A percentile compares a stretch with the other conserved stretches of the same genome.
Evolutionary conservation across 495 filamentous ascomycete species (phyloP).

Genomic region (Amniculicola lignicola): DNA sequence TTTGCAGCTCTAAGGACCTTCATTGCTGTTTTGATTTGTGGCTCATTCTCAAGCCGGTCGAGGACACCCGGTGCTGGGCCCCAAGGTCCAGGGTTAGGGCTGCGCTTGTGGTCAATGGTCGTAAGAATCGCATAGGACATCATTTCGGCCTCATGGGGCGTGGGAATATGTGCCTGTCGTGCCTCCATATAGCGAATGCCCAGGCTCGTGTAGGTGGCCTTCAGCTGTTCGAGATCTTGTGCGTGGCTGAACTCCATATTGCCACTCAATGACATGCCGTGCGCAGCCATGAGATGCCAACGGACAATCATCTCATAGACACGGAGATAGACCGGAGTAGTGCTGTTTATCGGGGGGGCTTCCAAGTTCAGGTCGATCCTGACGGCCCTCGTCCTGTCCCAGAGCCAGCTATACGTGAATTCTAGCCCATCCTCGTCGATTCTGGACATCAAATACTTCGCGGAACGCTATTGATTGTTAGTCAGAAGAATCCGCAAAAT

Average conservation of each 20-base stretch:
- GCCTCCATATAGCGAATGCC: constrained; percentile 73
- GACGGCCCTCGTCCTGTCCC: constrained; percentile 89
- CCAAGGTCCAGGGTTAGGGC: too few species aligned
- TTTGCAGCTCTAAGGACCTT: constrained; percentile 56
- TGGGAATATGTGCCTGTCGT: constrained; percentile 52
- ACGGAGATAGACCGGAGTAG: background rate
- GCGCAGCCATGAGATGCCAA: constrained; percentile 85
- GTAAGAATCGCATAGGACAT: constrained; percentile 86
- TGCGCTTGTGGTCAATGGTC: constrained; percentile 67
- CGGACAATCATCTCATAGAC: constrained; percentile 56
- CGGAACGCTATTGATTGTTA: constrained; percentile 50
- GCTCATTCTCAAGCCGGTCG: constrained; percentile 51
- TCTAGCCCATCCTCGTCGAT: constrained; percentile 42
- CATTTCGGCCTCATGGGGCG: constrained; percentile 83
- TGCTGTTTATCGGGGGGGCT: background rate
- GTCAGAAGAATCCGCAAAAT: background rate
- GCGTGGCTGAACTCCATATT: constrained; percentile 69
- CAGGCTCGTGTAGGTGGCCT: constrained; percentile 80
- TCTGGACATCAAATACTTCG: constrained; percentile 77
- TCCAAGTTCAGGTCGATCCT: constrained; percentile 72
- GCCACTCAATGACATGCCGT: constrained; percentile 69
- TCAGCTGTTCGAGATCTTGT: constrained; percentile 90
- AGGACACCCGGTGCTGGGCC: constrained; percentile 76
- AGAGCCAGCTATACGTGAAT: constrained; percentile 49
- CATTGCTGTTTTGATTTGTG: constrained; percentile 61